A percentile compares a stretch with the other conserved stretches of the same genome.
Evolutionary conservation across 1,139 yeast species (phyloP).

Genomic region (Hemisphaericaspora subhashii): DNA sequence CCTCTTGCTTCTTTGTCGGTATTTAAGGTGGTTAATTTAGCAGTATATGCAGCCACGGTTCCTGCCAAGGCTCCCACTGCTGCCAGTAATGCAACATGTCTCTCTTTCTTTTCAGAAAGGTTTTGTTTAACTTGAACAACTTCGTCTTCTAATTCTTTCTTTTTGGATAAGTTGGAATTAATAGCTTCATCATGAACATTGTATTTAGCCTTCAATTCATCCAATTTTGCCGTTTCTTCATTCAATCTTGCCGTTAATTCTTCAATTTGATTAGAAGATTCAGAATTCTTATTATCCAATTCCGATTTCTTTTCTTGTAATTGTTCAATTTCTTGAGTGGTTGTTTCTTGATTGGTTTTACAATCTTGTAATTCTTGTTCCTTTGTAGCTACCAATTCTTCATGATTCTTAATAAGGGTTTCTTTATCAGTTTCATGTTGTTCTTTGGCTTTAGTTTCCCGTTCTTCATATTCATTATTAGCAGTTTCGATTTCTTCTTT

Average conservation of each 20-base stretch:
- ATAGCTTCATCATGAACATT: conserved; percentile 40
- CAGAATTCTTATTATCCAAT: conserved; percentile 46
- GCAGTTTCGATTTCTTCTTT: conserved; percentile 47
- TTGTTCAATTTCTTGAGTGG: conserved; percentile 46
- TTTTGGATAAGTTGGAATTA: conserved; percentile 34
- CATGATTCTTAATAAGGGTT: conserved; percentile 44
- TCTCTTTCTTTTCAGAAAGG: conserved; percentile 35
- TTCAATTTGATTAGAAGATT: conserved; percentile 39
- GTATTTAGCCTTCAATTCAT: conserved; percentile 42
- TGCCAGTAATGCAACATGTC: conserved; percentile 38
- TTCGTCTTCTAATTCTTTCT: conserved; percentile 42
- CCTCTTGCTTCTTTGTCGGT: conserved; percentile 40
- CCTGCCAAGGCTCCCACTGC: conserved; percentile 48
- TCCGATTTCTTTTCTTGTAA: conserved; percentile 44
- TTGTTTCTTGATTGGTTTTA: conserved; percentile 46
- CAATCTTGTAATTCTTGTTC: conserved; percentile 50
- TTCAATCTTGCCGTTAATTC: conserved; percentile 42
- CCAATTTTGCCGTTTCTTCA: conserved; percentile 40
- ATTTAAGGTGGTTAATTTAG: conserved; percentile 42
- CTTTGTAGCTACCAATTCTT: conserved; percentile 48
- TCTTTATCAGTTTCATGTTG: conserved; percentile 49
- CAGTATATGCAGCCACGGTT: conserved; percentile 45
- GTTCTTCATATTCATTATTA: conserved; percentile 42
- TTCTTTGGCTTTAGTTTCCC: conserved; percentile 49
- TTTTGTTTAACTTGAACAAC: conserved; percentile 35